Percentiles rank a stretch among this genome's conserved stretches.
Conservation (phyloP, 352 stramenopile genomes). For the Phytophthora lateralis region DNA sequence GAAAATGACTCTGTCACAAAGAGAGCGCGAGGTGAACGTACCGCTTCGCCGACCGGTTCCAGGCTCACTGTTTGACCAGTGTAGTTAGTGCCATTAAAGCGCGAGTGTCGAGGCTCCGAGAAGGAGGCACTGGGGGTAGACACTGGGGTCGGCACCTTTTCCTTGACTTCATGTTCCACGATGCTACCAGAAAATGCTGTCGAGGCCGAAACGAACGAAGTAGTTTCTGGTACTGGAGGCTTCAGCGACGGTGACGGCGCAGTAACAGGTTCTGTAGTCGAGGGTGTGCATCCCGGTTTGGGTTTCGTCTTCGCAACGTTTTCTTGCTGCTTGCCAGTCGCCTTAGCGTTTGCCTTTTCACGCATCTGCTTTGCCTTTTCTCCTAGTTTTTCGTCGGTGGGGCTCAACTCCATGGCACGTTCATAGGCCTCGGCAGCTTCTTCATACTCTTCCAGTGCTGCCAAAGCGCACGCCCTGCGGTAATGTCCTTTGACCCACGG, state of each 20-base stretch:
- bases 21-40: conserved; percentile 34
- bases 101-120: conserved; percentile 40
- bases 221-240: conserved; percentile 17
- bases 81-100: conserved; percentile 75
- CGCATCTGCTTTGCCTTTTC: conserved; percentile 78
- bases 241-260: conserved; percentile 24
- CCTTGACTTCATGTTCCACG: conserved; percentile 61
- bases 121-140: conserved; percentile 18
- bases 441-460: conserved; percentile 63
- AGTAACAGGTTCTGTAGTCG: conserved; percentile 10
- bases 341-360: conserved; percentile 30
- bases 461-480: conserved; percentile 67
- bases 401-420: conserved; percentile 67
- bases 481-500: conserved; percentile 91
- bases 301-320: conserved; percentile 14
- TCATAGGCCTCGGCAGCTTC: conserved; percentile 74
- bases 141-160: conserved; percentile 22
- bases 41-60: conserved; percentile 76
- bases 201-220: conserved; percentile 29
- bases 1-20: not conserved
- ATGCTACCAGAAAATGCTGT: conserved; percentile 77
- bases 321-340: not conserved
- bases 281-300: conserved; percentile 5
- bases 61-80: conserved; percentile 69
- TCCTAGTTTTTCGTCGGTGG: conserved; percentile 64